Evolutionary conservation across 176 grass and related monocot genomes (phyloP).

Genomic region (Triticum dicoccoides): DNA sequence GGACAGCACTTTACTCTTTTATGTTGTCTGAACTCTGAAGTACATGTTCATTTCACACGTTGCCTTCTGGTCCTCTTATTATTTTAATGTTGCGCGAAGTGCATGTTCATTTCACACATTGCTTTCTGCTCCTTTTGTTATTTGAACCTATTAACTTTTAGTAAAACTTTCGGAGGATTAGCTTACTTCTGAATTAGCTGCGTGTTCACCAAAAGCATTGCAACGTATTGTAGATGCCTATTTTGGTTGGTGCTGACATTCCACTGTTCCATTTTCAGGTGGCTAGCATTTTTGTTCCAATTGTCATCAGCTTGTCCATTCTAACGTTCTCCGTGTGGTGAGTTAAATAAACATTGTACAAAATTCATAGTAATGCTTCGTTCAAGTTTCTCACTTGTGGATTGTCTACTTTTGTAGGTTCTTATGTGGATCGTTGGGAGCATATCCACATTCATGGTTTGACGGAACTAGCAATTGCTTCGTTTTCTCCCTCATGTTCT

Average conservation of each 20-base stretch:
- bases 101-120: not conserved
- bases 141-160: not conserved
- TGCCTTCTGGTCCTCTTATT: not conserved
- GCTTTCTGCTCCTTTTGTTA: not conserved
- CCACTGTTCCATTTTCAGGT: slow-evolving; percentile 46
- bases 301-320: slow-evolving; percentile 87
- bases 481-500: slow-evolving; percentile 98
- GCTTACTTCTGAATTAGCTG: not conserved
- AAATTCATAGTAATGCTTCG: not conserved
- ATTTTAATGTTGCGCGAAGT: not conserved
- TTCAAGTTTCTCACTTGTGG: slow-evolving; percentile 20
- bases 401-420: slow-evolving; percentile 61
- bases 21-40: not conserved
- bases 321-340: slow-evolving; percentile 86
- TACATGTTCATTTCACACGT: not conserved
- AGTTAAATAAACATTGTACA: slow-evolving; percentile 24
- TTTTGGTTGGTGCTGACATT: slow-evolving; percentile 21
- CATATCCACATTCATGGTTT: slow-evolving; percentile 90
- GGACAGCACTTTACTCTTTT: not conserved
- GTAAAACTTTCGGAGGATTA: not conserved
- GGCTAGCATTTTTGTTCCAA: slow-evolving; percentile 92
- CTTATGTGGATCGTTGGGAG: slow-evolving; percentile 81
- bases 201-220: not conserved
- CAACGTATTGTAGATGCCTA: not conserved
- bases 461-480: slow-evolving; percentile 80